These are phyloP conservation scores for Termitomyces sp. DNA, from an alignment of 768 basidiomycete genomes.

Conservation along the genomic window DNA sequence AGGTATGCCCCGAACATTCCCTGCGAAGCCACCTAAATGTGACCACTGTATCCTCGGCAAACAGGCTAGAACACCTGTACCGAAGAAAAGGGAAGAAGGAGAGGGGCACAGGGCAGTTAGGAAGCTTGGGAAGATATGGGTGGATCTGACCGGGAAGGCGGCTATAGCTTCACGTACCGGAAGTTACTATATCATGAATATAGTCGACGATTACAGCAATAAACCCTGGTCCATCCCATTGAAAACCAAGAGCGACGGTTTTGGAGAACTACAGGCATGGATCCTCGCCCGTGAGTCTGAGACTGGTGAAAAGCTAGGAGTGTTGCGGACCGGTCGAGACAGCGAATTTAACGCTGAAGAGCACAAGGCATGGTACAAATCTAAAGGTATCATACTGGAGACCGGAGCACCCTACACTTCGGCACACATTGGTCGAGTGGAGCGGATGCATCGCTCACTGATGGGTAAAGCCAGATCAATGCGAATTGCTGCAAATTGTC, in stretches of 20 bases:
- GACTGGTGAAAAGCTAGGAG: conserved; percentile 12
- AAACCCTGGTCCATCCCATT: neutral
- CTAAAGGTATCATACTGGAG: conserved; percentile 6
- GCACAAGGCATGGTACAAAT: neutral
- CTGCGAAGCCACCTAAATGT: no score
- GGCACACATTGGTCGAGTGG: conserved; percentile 17
- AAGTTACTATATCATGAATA: neutral
- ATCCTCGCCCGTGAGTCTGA: conserved; percentile 14
- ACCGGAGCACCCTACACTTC: neutral
- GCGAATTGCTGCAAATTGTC: conserved; percentile 14
- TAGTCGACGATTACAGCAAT: neutral
- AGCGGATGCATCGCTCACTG: conserved; percentile 25
- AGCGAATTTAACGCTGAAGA: neutral
- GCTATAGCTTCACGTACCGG: neutral
- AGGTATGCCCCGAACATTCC: no score
- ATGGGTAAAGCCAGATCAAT: conserved; percentile 22
- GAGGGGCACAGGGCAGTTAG: no score
- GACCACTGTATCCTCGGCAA: no score
- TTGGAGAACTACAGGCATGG: conserved; percentile 24
- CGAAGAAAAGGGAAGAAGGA: neutral
- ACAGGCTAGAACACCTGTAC: neutral
- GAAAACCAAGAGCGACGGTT: neutral
- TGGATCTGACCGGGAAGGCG: neutral
- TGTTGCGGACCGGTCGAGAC: neutral
- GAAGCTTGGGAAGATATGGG: no score